These are phyloP conservation scores for Knoxdaviesia proteae DNA, from an alignment of 2,329 filamentous ascomycete genomes.

Conservation along the genomic window DNA sequence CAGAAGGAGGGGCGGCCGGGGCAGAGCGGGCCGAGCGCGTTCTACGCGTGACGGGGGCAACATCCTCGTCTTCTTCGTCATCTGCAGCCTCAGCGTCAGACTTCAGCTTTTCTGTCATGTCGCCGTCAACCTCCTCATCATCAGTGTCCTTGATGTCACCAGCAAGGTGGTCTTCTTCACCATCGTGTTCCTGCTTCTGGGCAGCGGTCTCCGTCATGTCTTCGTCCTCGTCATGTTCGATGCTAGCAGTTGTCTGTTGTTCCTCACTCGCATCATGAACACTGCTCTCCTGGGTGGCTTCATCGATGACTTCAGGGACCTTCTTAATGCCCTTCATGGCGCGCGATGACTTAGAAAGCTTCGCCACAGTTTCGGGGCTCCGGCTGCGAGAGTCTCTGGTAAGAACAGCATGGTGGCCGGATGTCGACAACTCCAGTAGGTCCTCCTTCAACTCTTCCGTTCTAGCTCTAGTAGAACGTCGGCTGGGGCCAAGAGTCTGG, in stretches of 20 bases:
- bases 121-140: slow-evolving; percentile 12
- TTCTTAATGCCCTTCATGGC: slow-evolving; percentile 29
- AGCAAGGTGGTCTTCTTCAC: slow-evolving; percentile 2
- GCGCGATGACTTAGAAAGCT: slow-evolving; percentile 20
- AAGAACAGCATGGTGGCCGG: slow-evolving; percentile 33
- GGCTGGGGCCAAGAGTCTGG: slow-evolving; percentile 11
- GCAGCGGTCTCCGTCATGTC: slow-evolving; percentile 9
- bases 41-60: slow-evolving; percentile 24
- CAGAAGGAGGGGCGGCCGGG: slow-evolving; percentile 10
- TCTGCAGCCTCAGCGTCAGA: slow-evolving; percentile 7
- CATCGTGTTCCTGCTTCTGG: slow-evolving; percentile 1
- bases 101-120: slow-evolving; percentile 6
- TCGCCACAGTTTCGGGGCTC: slow-evolving; percentile 29
- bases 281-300: slow-evolving; percentile 32
- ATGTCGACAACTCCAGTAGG: slow-evolving; percentile 36
- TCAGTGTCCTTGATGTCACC: neutral
- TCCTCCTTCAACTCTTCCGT: slow-evolving; percentile 34
- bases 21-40: slow-evolving; percentile 17
- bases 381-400: slow-evolving; percentile 29
- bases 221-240: slow-evolving; percentile 12
- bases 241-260: neutral
- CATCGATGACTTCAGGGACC: slow-evolving; percentile 25
- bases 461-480: slow-evolving; percentile 28
- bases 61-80: slow-evolving; percentile 26
- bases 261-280: slow-evolving; percentile 16